Percentiles rank a stretch among this genome's conserved stretches.
Conservation (phyloP, 305 asterid genomes). For the Coffea humblotiana region DNA sequence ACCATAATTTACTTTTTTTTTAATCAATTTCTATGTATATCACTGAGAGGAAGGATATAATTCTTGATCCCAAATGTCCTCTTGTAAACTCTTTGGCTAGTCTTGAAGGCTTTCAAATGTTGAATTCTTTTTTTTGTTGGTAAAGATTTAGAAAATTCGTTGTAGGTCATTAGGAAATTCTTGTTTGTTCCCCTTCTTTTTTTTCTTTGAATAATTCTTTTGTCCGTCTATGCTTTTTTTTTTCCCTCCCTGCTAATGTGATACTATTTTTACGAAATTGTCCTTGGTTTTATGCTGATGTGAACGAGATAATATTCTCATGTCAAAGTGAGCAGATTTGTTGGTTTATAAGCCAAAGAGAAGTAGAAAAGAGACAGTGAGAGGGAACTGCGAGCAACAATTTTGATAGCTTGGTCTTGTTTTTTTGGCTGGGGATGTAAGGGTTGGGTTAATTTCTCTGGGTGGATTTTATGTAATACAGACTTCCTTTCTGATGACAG, state of each 20-base stretch:
- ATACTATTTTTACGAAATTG: background rate
- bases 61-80: background rate
- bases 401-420: constrained; percentile 20
- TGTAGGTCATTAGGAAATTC: background rate
- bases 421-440: constrained; percentile 26
- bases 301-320: background rate
- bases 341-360: background rate
- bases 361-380: background rate
- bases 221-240: background rate
- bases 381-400: constrained; percentile 8
- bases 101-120: constrained; percentile 10
- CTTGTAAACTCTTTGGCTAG: background rate
- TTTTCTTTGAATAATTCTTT: background rate
- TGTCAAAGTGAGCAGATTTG: background rate
- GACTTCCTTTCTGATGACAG: constrained; percentile 61
- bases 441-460: constrained; percentile 33
- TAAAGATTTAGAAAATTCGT: background rate
- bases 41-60: background rate
- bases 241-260: background rate
- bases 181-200: background rate
- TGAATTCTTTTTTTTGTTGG: background rate
- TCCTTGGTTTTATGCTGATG: constrained; percentile 6
- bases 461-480: constrained; percentile 48
- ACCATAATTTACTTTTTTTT: background rate
- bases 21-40: background rate